Percentiles rank a stretch among this genome's conserved stretches.
These are phyloP conservation scores for Anastatica hierochuntica DNA, from an alignment of 345 rosid species.

Conservation along the genomic window DNA sequence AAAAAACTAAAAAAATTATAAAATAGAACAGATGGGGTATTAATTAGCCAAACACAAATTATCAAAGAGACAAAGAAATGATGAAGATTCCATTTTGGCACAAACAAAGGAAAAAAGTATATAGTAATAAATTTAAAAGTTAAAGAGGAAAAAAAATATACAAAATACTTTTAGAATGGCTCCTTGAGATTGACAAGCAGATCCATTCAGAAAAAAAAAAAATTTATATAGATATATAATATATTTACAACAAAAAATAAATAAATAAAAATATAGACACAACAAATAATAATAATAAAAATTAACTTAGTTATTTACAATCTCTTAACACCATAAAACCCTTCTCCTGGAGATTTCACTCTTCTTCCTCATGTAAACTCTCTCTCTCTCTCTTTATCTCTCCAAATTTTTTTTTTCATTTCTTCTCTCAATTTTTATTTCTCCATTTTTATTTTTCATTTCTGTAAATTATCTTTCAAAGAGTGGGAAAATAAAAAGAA, in stretches of 20 bases:
- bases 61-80: background rate
- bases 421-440: slow-evolving; percentile 8
- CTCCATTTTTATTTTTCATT: slow-evolving; percentile 8
- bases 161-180: slow-evolving; percentile 21
- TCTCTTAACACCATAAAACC: slow-evolving; percentile 44
- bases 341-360: slow-evolving; percentile 38
- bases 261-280: too few species aligned
- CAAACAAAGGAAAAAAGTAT: slow-evolving; percentile 22
- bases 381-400: slow-evolving; percentile 12
- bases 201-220: slow-evolving; percentile 36
- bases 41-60: background rate
- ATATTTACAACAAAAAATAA: slow-evolving; percentile 26
- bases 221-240: too few species aligned
- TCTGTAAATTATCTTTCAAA: slow-evolving; percentile 17
- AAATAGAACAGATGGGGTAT: too few species aligned
- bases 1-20: too few species aligned
- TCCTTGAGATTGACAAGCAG: slow-evolving; percentile 70
- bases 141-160: background rate
- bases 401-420: background rate
- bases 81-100: slow-evolving; percentile 17
- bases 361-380: slow-evolving; percentile 30
- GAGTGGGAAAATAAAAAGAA: background rate
- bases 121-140: slow-evolving; percentile 24
- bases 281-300: background rate
- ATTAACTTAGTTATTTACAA: slow-evolving; percentile 22